phyloP scores from a whole-genome alignment of 371 early-diverging fungal species.

The Rhizoclosmatium hyalinum region DNA sequence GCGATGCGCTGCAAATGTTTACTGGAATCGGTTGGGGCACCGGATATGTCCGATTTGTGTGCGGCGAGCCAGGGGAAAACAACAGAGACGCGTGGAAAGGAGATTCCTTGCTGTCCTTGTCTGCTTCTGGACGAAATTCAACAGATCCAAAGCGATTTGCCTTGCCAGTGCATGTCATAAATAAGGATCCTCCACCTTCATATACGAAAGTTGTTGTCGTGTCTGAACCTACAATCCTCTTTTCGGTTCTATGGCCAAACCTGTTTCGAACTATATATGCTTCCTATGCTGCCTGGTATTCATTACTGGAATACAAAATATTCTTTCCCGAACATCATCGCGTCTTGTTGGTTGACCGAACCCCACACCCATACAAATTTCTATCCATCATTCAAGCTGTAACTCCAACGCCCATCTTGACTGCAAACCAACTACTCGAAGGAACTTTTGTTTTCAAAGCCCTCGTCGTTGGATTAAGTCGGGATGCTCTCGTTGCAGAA shows the following conservation, averaged over 20 bases:
- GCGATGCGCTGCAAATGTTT: conserved; percentile 8
- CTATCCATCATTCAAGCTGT: conserved; percentile 32
- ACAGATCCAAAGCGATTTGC: conserved; percentile 4
- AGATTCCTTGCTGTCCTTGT: not conserved
- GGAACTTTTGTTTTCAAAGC: conserved; percentile 24
- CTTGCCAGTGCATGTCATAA: conserved; percentile 11
- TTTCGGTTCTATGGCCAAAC: conserved; percentile 47
- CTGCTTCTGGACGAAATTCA: not conserved
- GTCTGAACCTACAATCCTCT: conserved; percentile 35
- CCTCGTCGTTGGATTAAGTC: conserved; percentile 34
- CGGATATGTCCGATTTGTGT: conserved; percentile 26
- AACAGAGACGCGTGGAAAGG: not conserved
- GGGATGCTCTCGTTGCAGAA: conserved; percentile 39
- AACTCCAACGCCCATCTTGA: conserved; percentile 24
- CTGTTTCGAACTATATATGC: conserved; percentile 50
- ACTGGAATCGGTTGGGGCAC: conserved; percentile 44
- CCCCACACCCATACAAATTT: conserved; percentile 28
- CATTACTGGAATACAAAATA: conserved; percentile 36
- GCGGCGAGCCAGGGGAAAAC: not conserved
- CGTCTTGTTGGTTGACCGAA: conserved; percentile 35
- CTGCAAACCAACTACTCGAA: conserved; percentile 8
- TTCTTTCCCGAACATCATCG: conserved; percentile 36
- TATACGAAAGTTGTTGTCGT: not conserved
- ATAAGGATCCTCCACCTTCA: not conserved
- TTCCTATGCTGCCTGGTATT: conserved; percentile 39